Evolutionary conservation across 768 basidiomycete species (phyloP).

Genomic region (Asterophora lycoperdoides): DNA sequence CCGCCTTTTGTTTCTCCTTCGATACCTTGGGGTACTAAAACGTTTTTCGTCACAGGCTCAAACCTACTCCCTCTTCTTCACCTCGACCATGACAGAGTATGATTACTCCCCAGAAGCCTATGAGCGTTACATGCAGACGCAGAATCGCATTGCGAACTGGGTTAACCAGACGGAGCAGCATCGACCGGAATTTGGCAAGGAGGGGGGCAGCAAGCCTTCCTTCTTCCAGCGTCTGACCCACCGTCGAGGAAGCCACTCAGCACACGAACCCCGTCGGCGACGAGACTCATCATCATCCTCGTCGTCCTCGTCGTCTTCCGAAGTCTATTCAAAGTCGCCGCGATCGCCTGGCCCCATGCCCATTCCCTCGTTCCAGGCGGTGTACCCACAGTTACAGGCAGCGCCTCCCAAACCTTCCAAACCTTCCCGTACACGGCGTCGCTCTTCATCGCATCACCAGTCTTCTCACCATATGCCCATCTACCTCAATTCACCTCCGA

Average conservation of each 20-base stretch:
- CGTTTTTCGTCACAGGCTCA: neutral
- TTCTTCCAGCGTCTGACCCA: constrained; percentile 5
- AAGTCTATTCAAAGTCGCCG: neutral
- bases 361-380: constrained; percentile 1
- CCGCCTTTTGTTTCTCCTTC: constrained; percentile 1
- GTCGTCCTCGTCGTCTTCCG: constrained; percentile 9
- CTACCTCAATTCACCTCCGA: constrained; percentile 2
- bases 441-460: constrained; percentile 3
- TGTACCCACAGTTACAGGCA: constrained; percentile 7
- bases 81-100: constrained; percentile 49
- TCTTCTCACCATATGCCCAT: constrained; percentile 3
- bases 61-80: neutral
- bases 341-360: constrained; percentile 13
- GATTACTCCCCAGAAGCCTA: constrained; percentile 56
- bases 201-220: constrained; percentile 1
- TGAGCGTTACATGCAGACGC: constrained; percentile 43
- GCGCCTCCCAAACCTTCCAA: constrained; percentile 1
- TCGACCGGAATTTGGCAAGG: constrained; percentile 25
- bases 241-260: constrained; percentile 2
- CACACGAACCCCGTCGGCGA: constrained; percentile 3
- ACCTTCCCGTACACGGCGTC: constrained; percentile 4
- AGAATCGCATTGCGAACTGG: constrained; percentile 48
- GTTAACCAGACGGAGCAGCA: constrained; percentile 42
- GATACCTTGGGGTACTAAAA: neutral
- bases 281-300: constrained; percentile 8